Conservation (phyloP, 768 basidiomycete species). For the Lactarius vividus region DNA sequence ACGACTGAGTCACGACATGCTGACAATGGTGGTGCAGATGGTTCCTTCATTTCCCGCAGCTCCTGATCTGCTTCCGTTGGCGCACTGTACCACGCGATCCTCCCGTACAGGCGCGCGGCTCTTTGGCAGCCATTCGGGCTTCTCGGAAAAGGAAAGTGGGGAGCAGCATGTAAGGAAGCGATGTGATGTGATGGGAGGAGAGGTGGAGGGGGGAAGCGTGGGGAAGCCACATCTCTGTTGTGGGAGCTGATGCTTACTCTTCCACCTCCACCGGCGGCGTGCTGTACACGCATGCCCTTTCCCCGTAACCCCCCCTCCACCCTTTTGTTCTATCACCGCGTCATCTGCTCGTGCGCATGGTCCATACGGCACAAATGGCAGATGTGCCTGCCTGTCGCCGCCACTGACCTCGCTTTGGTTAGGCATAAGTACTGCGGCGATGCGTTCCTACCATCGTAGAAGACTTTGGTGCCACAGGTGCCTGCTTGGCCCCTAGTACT, state of each 20-base stretch:
- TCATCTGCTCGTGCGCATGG: not conserved
- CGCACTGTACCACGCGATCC: not conserved
- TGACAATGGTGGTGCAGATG: not conserved
- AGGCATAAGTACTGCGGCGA: not conserved
- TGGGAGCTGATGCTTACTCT: not conserved
- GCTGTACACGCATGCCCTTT: not conserved
- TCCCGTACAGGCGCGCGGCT: not conserved
- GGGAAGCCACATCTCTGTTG: not conserved
- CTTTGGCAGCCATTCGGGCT: not conserved
- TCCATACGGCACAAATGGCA: not conserved
- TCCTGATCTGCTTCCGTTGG: not conserved
- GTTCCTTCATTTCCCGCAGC: not conserved
- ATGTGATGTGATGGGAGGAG: not conserved
- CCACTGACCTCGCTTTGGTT: not conserved
- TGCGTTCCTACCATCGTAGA: not conserved
- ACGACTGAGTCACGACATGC: not conserved
- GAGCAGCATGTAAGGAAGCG: not conserved
- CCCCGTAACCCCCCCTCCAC: not conserved
- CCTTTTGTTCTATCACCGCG: not conserved
- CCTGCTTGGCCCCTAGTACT: not conserved
- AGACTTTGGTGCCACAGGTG: not conserved
- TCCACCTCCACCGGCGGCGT: too few species aligned
- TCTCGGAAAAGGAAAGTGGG: not conserved
- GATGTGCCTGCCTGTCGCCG: not conserved
- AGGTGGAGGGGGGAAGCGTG: not conserved